A percentile compares a stretch with the other conserved stretches of the same genome.
Conservation (phyloP, 495 filamentous ascomycete genomes). For the Astrothelium macrocarpum region DNA sequence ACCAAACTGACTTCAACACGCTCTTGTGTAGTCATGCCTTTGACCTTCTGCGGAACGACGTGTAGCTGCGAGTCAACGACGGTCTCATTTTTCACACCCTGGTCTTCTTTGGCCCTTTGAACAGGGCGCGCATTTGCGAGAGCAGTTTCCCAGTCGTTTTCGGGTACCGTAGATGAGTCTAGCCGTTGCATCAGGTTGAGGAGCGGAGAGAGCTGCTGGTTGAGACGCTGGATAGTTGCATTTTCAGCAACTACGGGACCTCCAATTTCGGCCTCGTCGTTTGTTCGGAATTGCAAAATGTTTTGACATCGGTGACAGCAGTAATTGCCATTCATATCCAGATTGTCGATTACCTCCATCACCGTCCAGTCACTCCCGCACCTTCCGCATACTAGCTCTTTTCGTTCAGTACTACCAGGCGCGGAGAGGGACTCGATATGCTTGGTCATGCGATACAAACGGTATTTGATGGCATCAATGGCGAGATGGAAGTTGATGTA, state of each 20-base stretch:
- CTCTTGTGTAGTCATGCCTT: slow-evolving; percentile 49
- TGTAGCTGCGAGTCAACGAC: not conserved
- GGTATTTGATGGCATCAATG: slow-evolving; percentile 94
- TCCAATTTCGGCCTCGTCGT: not conserved
- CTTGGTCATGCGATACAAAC: slow-evolving; percentile 73
- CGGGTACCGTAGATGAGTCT: slow-evolving; percentile 70
- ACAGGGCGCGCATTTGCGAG: slow-evolving; percentile 51
- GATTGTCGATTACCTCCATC: slow-evolving; percentile 72
- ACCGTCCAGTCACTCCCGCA: slow-evolving; percentile 76
- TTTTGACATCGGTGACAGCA: slow-evolving; percentile 70
- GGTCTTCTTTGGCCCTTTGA: slow-evolving; percentile 50
- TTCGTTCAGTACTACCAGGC: slow-evolving; percentile 66
- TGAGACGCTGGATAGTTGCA: slow-evolving; percentile 78
- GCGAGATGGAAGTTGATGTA: slow-evolving; percentile 91
- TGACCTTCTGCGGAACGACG: slow-evolving; percentile 41
- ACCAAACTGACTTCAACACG: not conserved
- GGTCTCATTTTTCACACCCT: slow-evolving; percentile 41
- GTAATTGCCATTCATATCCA: slow-evolving; percentile 55
- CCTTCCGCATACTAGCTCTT: slow-evolving; percentile 77
- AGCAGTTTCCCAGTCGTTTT: slow-evolving; percentile 77
- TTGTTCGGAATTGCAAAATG: slow-evolving; percentile 1
- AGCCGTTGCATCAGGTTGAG: slow-evolving; percentile 78
- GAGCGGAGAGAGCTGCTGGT: slow-evolving; percentile 77
- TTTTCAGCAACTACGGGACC: slow-evolving; percentile 31
- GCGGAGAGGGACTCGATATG: slow-evolving; percentile 72